Evolutionary conservation across 2,329 filamentous ascomycete genomes (phyloP).

Genomic region (Aspergillus sp.): DNA sequence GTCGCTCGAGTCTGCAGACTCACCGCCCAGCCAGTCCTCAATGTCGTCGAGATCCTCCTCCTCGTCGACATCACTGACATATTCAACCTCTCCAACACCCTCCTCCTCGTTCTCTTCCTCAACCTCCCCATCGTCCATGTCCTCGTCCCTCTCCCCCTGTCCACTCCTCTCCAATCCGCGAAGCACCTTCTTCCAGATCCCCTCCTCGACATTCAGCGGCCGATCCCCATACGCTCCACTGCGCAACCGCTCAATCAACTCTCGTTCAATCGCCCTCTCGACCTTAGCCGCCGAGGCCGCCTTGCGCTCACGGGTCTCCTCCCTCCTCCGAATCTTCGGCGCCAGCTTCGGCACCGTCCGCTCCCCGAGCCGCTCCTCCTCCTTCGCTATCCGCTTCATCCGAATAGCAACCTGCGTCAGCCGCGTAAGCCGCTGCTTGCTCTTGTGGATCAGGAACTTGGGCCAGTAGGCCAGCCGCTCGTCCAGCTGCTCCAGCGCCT

Average conservation of each 20-base stretch:
- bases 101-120: slow-evolving; percentile 63
- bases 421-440: slow-evolving; percentile 89
- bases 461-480: slow-evolving; percentile 84
- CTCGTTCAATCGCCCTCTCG: slow-evolving; percentile 88
- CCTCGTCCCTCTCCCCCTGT: slow-evolving; percentile 71
- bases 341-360: slow-evolving; percentile 79
- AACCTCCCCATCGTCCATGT: slow-evolving; percentile 78
- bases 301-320: slow-evolving; percentile 66
- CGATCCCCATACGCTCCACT: slow-evolving; percentile 91
- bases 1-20: slow-evolving; percentile 43
- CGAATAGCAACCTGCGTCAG: slow-evolving; percentile 83
- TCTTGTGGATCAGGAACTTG: slow-evolving; percentile 86
- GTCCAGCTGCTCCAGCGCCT: slow-evolving; percentile 81
- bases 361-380: slow-evolving; percentile 84
- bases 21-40: slow-evolving; percentile 85
- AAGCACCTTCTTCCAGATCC: slow-evolving; percentile 95
- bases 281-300: slow-evolving; percentile 81
- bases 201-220: slow-evolving; percentile 88
- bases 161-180: slow-evolving; percentile 80
- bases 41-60: slow-evolving; percentile 81
- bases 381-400: slow-evolving; percentile 67
- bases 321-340: slow-evolving; percentile 73
- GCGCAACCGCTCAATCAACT: slow-evolving; percentile 80
- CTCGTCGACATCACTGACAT: slow-evolving; percentile 80
- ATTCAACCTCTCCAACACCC: slow-evolving; percentile 69